Conservation (phyloP, 352 stramenopile genomes). For the Proteromonas lacertae region DNA sequence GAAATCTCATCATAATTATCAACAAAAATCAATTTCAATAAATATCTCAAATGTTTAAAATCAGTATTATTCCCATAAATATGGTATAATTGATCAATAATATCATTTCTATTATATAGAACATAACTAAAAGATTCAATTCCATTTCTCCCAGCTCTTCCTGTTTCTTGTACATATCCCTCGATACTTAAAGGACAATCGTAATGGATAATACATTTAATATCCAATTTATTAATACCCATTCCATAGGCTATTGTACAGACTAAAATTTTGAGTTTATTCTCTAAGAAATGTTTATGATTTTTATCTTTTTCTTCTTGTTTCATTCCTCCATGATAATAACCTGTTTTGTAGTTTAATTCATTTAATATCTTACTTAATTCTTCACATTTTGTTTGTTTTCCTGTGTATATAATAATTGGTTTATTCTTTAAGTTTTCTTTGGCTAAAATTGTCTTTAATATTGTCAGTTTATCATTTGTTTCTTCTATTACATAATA, state of each 20-base stretch:
- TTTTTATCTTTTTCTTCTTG: not conserved
- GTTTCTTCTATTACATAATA: not conserved
- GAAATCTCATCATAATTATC: too few relatives aligned
- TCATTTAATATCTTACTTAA: not conserved
- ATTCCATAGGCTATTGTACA: not conserved
- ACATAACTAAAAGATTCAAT: not conserved
- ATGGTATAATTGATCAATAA: too few relatives aligned
- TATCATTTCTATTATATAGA: constrained; percentile 1
- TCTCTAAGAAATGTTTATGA: not conserved
- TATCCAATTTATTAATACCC: constrained; percentile 4
- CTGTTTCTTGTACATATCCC: constrained; percentile 3
- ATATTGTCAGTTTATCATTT: not conserved
- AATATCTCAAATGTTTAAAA: too few relatives aligned
- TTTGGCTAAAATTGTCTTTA: not conserved
- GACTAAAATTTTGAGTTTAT: not conserved
- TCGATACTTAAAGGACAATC: not conserved
- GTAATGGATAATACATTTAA: constrained; percentile 2
- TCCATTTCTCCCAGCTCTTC: constrained; percentile 2
- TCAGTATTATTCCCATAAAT: too few relatives aligned
- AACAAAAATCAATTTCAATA: too few relatives aligned
- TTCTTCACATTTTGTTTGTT: not conserved
- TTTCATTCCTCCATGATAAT: not conserved
- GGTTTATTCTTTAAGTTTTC: not conserved
- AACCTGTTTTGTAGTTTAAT: not conserved
- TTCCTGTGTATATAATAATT: not conserved